phyloP scores from a whole-genome alignment of 176 grass and related monocot species.

The Otatea glauca region DNA sequence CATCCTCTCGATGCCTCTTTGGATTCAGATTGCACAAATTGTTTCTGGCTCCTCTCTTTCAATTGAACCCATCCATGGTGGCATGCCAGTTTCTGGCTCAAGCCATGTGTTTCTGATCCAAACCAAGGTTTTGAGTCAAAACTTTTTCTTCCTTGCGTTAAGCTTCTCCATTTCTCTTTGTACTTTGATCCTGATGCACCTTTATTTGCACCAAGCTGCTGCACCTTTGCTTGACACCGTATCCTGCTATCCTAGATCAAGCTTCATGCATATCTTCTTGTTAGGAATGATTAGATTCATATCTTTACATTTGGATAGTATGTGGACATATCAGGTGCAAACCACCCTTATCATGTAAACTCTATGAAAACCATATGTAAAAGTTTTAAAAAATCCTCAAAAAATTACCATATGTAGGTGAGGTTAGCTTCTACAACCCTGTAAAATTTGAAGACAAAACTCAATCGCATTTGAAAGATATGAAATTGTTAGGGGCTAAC shows the following conservation, averaged over 20 bases:
- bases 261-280: too few relatives aligned
- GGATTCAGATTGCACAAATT: background rate
- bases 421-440: too few relatives aligned
- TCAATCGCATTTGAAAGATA: too few relatives aligned
- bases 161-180: background rate
- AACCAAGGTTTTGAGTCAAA: background rate
- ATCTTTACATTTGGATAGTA: too few relatives aligned
- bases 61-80: background rate
- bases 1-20: background rate
- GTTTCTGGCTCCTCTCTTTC: slow-evolving; percentile 1
- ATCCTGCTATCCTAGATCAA: background rate
- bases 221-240: background rate
- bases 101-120: background rate
- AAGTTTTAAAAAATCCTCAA: too few relatives aligned
- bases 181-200: background rate
- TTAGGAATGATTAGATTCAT: too few relatives aligned
- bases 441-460: too few relatives aligned
- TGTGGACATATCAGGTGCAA: too few relatives aligned
- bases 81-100: background rate
- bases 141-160: background rate
- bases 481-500: too few relatives aligned
- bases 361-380: too few relatives aligned
- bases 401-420: too few relatives aligned
- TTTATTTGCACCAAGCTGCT: background rate
- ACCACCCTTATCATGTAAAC: too few relatives aligned